A percentile compares a stretch with the other conserved stretches of the same genome.
These are phyloP conservation scores for Asterochloris erici DNA, from an alignment of 139 green algal species.

Conservation along the genomic window DNA sequence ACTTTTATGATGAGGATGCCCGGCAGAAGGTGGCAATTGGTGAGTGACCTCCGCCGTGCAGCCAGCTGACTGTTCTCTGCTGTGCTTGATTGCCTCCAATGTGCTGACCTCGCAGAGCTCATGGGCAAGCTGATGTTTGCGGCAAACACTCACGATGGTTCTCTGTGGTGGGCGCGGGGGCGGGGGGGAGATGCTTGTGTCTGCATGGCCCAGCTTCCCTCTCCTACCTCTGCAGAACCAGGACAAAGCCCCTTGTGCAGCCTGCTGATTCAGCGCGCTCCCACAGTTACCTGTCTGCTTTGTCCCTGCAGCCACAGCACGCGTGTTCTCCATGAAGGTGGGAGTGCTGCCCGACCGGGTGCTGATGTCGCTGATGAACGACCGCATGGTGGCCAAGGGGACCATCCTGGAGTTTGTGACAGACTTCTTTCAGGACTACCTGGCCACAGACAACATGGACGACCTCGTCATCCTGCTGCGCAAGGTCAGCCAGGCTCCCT, in stretches of 20 bases:
- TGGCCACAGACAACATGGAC: constrained; percentile 56
- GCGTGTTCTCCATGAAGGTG: constrained; percentile 71
- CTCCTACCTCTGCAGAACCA: no score
- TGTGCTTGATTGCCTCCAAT: no score
- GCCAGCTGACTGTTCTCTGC: not conserved
- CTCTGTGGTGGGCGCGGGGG: no score
- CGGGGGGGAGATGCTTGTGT: no score
- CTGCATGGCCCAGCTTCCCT: no score
- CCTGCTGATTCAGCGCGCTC: no score
- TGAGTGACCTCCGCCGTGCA: constrained; percentile 24
- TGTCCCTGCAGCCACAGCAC: constrained; percentile 53
- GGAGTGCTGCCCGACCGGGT: constrained; percentile 76
- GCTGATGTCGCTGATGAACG: constrained; percentile 73
- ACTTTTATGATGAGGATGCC: constrained; percentile 83
- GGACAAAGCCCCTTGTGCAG: no score
- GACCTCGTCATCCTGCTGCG: constrained; percentile 79
- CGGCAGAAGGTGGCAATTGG: constrained; percentile 76
- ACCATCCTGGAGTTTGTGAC: constrained; percentile 81
- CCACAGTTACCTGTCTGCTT: not conserved
- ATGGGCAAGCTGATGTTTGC: no score
- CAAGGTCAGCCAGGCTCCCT: constrained; percentile 21
- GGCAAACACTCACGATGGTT: no score
- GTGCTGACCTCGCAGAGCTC: no score
- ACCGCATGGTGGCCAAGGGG: constrained; percentile 87
- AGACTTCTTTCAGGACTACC: constrained; percentile 83